A percentile compares a stretch with the other conserved stretches of the same genome.
These are phyloP conservation scores for Hemisphaericaspora nanyangensis DNA, from an alignment of 805 yeast species.

Conservation along the genomic window DNA sequence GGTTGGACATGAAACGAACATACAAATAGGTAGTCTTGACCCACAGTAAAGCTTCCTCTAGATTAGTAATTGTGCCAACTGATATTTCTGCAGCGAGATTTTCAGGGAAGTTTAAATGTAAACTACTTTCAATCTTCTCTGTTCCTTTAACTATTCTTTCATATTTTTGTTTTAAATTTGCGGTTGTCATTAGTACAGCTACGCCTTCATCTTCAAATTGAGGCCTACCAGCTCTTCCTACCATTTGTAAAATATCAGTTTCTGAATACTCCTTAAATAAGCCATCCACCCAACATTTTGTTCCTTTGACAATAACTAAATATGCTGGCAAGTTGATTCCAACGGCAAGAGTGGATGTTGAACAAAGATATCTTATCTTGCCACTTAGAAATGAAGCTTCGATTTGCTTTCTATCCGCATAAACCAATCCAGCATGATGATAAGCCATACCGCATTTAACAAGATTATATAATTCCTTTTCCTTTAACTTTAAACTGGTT, in stretches of 20 bases:
- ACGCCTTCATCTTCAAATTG: conserved; percentile 51
- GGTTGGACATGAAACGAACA: conserved; percentile 38
- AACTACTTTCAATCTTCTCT: conserved; percentile 44
- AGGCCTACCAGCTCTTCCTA: conserved; percentile 65
- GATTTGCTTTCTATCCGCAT: conserved; percentile 42
- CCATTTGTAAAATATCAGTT: conserved; percentile 57
- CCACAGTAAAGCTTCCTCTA: conserved; percentile 43
- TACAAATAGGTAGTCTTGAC: conserved; percentile 46
- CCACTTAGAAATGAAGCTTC: conserved; percentile 46
- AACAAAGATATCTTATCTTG: conserved; percentile 42
- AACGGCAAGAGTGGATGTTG: conserved; percentile 58
- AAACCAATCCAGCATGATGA: conserved; percentile 57
- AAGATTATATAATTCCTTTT: conserved; percentile 22
- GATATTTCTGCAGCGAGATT: conserved; percentile 14
- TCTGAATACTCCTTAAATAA: conserved; percentile 51
- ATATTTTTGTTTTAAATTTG: conserved; percentile 30
- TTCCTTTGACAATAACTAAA: conserved; percentile 58
- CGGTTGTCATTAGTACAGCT: conserved; percentile 47
- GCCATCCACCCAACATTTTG: conserved; percentile 53
- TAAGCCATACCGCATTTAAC: conserved; percentile 41
- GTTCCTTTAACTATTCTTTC: conserved; percentile 39
- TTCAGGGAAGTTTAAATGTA: conserved; percentile 14
- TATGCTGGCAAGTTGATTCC: conserved; percentile 63
- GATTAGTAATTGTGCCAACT: conserved; percentile 30
- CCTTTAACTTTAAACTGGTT: conserved; percentile 11